Base-by-base conservation (phyloP, 139 green algal genomes). In the Deuterostichococcus epilithicus region DNA sequence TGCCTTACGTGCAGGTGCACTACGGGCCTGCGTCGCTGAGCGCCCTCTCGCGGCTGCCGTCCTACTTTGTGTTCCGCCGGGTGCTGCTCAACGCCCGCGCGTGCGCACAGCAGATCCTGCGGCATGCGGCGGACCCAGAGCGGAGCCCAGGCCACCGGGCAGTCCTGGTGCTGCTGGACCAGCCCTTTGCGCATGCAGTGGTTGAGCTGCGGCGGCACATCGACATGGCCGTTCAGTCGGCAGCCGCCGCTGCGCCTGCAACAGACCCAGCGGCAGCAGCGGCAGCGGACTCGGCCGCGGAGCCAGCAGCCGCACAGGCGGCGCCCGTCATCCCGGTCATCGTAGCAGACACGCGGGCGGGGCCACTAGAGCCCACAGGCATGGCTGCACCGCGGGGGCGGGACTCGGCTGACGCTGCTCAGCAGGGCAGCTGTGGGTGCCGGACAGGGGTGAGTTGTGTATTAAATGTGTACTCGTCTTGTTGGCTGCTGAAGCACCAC, bases 1-100 rank as follows among this genome's bases (percentile, higher is more conserved):
- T 59, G 44, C 18, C 1, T 28, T 60, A 59, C 73, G 60, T 86
- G n/a, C 85, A 95, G 91, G 60, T 98, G 1, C 95, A 98, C 75
- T 98, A 96, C 79, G 95, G 95, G 34, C 81, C 78, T 13, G 90
- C 95, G 36, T 98, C 93, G 2, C 76, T 98, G 32, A 87, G 81
- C 18, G 74, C 83, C 13, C 82, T 94, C 20, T 89, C 80, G 2
- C 78, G 82, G 2, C 44, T 94, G 42, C 94, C 91, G 32, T 88
- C 91, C 8, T 87, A 88, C 69, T 96, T 93, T 79, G 93, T 98
- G 1, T 93, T 98, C 70, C 89, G 89, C 1, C 75, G 78, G 67
- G 13, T 71, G 36, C 65, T 58, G 13, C 58, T 87, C 13, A 45
- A 89, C 32, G 58, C 47, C 0, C 26, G 35, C 0, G 74, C 74